Conservation (phyloP, 1,139 yeast genomes). For the Yamadazyma sp. region DNA sequence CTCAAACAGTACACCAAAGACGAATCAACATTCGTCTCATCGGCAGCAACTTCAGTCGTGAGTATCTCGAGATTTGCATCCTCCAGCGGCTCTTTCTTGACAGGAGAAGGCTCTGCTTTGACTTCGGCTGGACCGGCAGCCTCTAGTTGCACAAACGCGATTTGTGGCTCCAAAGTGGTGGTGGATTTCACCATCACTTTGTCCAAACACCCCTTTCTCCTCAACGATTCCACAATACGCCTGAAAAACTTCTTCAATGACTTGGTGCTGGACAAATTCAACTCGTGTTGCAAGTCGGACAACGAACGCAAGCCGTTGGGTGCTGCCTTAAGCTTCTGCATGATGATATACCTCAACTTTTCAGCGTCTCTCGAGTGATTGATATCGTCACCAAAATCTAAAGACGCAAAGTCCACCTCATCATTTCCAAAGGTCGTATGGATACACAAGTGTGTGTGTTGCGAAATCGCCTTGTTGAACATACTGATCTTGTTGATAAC, state of each 20-base stretch:
- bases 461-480: constrained; percentile 44
- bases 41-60: not conserved
- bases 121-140: not conserved
- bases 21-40: too few species aligned
- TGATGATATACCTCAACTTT: constrained; percentile 37
- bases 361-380: constrained; percentile 32
- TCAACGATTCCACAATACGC: constrained; percentile 51
- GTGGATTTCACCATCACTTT: constrained; percentile 50
- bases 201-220: constrained; percentile 52
- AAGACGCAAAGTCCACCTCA: constrained; percentile 35
- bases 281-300: constrained; percentile 61
- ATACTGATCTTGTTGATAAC: constrained; percentile 43
- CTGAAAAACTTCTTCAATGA: constrained; percentile 51
- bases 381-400: constrained; percentile 25
- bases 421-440: constrained; percentile 42
- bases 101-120: not conserved
- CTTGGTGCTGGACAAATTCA: constrained; percentile 47
- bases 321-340: constrained; percentile 59
- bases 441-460: constrained; percentile 51
- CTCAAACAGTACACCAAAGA: constrained; percentile 58
- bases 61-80: not conserved
- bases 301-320: constrained; percentile 69
- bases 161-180: constrained; percentile 1
- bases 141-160: not conserved
- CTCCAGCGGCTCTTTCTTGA: not conserved